Conservation (phyloP, 2,329 filamentous ascomycete species). For the Aspergillus fijiensis region DNA sequence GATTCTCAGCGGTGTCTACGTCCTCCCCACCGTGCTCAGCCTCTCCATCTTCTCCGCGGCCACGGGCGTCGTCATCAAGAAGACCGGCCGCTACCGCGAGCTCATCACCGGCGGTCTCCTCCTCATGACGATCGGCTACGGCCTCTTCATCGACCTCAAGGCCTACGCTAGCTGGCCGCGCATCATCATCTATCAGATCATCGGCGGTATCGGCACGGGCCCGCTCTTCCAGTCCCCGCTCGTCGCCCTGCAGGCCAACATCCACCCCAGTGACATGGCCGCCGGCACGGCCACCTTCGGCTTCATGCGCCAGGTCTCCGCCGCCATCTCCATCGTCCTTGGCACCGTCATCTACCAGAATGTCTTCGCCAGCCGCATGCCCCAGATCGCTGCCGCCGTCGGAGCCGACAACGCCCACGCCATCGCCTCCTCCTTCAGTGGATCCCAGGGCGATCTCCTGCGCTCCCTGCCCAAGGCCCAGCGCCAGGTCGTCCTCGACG, state of each 20-base stretch:
- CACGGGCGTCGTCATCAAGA: conserved; percentile 70
- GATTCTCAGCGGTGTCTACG: conserved; percentile 70
- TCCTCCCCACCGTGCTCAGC: conserved; percentile 68
- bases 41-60: conserved; percentile 63
- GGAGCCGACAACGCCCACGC: conserved; percentile 28
- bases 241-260: conserved; percentile 63
- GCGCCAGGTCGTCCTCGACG: conserved; percentile 38
- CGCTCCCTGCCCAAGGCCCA: conserved; percentile 34
- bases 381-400: conserved; percentile 29
- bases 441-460: conserved; percentile 36
- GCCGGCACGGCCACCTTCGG: conserved; percentile 62
- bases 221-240: conserved; percentile 64
- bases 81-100: conserved; percentile 65
- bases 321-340: conserved; percentile 59
- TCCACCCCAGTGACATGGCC: conserved; percentile 60
- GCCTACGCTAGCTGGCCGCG: conserved; percentile 54
- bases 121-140: conserved; percentile 64
- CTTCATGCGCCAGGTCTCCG: conserved; percentile 60
- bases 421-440: conserved; percentile 36
- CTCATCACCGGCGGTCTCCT: conserved; percentile 60
- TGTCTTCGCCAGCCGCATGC: conserved; percentile 34
- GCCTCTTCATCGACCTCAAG: conserved; percentile 61
- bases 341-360: conserved; percentile 53
- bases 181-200: conserved; percentile 56
- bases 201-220: conserved; percentile 61